Evolutionary conservation across 441 rosid genomes (phyloP).

Genomic region (Erodium trifolium): DNA sequence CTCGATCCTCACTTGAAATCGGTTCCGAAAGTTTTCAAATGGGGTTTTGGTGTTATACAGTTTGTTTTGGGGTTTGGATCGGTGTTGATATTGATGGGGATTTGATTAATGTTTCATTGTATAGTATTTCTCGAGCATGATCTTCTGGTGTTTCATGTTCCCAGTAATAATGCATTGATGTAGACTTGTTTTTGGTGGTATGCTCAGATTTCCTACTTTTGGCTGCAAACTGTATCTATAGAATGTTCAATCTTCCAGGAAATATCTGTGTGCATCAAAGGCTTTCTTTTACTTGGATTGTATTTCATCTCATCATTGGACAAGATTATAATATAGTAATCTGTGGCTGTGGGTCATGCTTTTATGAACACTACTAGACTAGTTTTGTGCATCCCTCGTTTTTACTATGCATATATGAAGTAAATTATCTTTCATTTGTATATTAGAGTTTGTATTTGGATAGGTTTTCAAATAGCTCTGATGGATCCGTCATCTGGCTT

Average conservation of each 20-base stretch:
- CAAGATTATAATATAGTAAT: neutral
- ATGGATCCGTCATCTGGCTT: neutral
- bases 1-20: neutral
- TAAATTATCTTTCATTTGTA: neutral
- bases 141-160: constrained; percentile 1
- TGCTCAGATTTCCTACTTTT: no score
- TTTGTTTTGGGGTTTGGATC: neutral
- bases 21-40: neutral
- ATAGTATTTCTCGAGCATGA: neutral
- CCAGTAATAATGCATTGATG: neutral
- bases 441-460: neutral
- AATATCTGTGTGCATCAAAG: neutral
- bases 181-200: neutral
- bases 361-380: no score
- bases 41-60: neutral
- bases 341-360: no score
- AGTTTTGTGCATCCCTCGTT: neutral
- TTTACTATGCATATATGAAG: neutral
- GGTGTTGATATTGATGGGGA: neutral
- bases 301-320: neutral
- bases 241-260: neutral
- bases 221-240: neutral
- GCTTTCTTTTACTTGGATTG: no score
- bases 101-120: neutral
- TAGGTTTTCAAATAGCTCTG: neutral